A percentile compares a stretch with the other conserved stretches of the same genome.
Conservation (phyloP, 106 monocot genomes). For the Agapanthus africanus region DNA sequence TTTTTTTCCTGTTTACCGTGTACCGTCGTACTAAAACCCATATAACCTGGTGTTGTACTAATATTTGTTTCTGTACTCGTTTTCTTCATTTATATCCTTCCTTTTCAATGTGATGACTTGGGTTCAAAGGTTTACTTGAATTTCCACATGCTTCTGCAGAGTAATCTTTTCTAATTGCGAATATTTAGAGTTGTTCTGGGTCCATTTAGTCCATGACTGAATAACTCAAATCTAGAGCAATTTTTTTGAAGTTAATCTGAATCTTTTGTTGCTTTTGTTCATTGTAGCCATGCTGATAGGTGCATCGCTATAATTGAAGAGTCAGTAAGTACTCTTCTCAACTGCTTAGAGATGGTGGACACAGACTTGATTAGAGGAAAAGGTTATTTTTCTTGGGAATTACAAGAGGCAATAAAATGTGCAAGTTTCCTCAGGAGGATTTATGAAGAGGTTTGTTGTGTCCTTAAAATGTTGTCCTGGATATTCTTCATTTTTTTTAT, state of each 20-base stretch:
- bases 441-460: slow-evolving; percentile 83
- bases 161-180: not conserved
- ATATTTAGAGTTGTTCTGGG: not conserved
- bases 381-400: slow-evolving; percentile 46
- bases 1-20: not conserved
- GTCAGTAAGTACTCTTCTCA: slow-evolving; percentile 59
- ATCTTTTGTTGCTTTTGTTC: slow-evolving; percentile 11
- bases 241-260: no score
- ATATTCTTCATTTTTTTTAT: not conserved
- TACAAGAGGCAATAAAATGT: slow-evolving; percentile 59
- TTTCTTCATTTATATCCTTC: not conserved
- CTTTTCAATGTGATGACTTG: not conserved
- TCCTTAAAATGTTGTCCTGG: not conserved
- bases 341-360: slow-evolving; percentile 55
- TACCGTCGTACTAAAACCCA: not conserved
- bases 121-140: not conserved
- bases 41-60: not conserved
- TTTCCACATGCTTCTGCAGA: not conserved
- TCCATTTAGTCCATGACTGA: no score
- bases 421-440: slow-evolving; percentile 85
- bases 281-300: slow-evolving; percentile 40
- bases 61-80: not conserved
- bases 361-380: slow-evolving; percentile 26
- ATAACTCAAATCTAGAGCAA: no score
- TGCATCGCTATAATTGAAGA: slow-evolving; percentile 61